A percentile compares a stretch with the other conserved stretches of the same genome.
phyloP scores from a whole-genome alignment of 495 filamentous ascomycete species.

The Platismatia glauca region DNA sequence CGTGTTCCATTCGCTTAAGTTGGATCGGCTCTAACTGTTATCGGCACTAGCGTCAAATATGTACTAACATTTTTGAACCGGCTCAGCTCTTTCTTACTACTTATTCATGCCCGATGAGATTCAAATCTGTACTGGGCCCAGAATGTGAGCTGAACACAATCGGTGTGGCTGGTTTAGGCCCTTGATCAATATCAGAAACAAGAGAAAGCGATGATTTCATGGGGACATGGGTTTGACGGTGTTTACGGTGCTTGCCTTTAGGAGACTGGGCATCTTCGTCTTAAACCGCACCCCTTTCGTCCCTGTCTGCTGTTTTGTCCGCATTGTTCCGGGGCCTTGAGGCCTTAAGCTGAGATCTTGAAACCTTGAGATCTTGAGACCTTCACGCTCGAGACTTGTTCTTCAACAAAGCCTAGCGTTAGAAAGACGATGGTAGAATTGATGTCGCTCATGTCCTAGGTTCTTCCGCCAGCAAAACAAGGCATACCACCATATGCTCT shows the following conservation, averaged over 20 bases:
- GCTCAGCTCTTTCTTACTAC: too few species aligned
- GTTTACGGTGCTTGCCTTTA: not conserved
- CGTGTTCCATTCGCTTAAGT: constrained; percentile 13
- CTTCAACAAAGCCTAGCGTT: not conserved
- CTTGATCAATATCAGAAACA: not conserved
- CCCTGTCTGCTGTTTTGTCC: too few species aligned
- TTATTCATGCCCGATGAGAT: not conserved
- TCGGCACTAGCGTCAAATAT: not conserved
- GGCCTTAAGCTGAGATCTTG: too few species aligned
- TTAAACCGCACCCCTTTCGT: not conserved
- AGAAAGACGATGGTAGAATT: not conserved
- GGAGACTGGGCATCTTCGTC: not conserved
- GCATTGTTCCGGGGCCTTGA: not conserved
- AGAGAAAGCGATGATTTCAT: not conserved
- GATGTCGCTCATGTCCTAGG: not conserved
- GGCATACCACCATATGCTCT: not conserved
- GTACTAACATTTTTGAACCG: too few species aligned
- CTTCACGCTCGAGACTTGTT: not conserved
- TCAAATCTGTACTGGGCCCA: not conserved
- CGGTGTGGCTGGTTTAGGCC: not conserved
- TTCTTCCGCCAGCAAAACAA: not conserved
- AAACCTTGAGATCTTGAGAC: not conserved
- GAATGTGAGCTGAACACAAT: not conserved
- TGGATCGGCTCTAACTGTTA: not conserved
- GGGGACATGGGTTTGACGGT: not conserved